Conservation (phyloP, 495 filamentous ascomycete species). For the Talaromyces proteolyticus region DNA sequence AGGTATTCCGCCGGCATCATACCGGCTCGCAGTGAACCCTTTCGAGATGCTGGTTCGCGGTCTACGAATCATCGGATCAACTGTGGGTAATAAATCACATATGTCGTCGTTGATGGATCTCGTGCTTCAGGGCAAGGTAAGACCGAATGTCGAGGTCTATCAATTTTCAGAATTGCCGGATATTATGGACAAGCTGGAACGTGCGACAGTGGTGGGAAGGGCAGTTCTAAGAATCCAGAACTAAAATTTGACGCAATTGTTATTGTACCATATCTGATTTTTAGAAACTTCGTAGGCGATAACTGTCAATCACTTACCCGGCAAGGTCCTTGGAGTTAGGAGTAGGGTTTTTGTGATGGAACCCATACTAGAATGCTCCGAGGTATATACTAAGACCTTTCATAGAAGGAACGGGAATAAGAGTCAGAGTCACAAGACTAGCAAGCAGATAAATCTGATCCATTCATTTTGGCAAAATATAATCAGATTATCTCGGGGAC, state of each 20-base stretch:
- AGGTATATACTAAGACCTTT: neutral
- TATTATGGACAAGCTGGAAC: conserved; percentile 30
- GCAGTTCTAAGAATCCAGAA: conserved; percentile 31
- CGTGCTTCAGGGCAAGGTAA: conserved; percentile 12
- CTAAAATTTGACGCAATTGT: neutral
- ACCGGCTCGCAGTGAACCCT: conserved; percentile 30
- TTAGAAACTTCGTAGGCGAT: too few relatives aligned
- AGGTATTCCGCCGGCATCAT: conserved; percentile 32
- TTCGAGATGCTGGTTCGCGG: conserved; percentile 40
- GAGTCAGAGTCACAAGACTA: neutral
- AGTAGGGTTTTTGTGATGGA: neutral
- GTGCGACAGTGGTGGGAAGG: conserved; percentile 35
- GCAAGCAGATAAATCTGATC: neutral
- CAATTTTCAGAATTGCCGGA: conserved; percentile 34
- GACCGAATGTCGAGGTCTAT: conserved; percentile 34
- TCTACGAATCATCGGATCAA: neutral
- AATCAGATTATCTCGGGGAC: too few relatives aligned
- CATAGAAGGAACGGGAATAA: too few relatives aligned
- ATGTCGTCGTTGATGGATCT: conserved; percentile 7
- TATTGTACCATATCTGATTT: neutral
- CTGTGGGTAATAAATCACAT: conserved; percentile 7
- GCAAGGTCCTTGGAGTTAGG: too few relatives aligned
- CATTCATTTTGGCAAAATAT: neutral
- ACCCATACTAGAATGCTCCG: neutral
- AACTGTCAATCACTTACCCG: too few relatives aligned